Conservation (phyloP, 345 rosid genomes). For the Tarenaya hassleriana region DNA sequence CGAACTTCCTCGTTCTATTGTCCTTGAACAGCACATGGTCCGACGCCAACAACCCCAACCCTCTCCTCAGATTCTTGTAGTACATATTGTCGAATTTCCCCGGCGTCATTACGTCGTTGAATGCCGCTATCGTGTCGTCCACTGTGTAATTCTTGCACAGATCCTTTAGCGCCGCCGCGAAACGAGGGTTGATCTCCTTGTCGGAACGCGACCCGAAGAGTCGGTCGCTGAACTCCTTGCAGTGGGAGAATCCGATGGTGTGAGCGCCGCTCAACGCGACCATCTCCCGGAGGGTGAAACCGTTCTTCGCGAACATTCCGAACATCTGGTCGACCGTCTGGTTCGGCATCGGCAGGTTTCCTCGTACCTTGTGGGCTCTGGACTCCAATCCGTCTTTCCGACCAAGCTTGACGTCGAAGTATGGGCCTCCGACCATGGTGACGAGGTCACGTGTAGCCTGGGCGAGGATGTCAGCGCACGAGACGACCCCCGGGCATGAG, state of each 20-base stretch:
- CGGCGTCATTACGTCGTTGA: slow-evolving; percentile 48
- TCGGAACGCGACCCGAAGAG: slow-evolving; percentile 28
- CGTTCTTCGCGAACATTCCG: slow-evolving; percentile 27
- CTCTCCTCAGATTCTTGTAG: slow-evolving; percentile 36
- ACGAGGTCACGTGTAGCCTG: slow-evolving; percentile 50
- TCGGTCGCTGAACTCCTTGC: slow-evolving; percentile 38
- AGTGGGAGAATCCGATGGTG: slow-evolving; percentile 56
- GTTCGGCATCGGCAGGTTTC: slow-evolving; percentile 29
- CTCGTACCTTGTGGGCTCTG: slow-evolving; percentile 21
- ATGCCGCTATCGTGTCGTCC: slow-evolving; percentile 35
- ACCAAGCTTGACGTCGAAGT: slow-evolving; percentile 34
- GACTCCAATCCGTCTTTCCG: slow-evolving; percentile 53
- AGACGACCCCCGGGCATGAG: slow-evolving; percentile 47
- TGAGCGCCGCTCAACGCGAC: slow-evolving; percentile 50
- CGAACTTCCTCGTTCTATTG: slow-evolving; percentile 32
- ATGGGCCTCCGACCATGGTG: slow-evolving; percentile 54
- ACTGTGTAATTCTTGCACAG: slow-evolving; percentile 26
- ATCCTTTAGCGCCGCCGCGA: slow-evolving; percentile 28
- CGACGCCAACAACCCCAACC: slow-evolving; percentile 33
- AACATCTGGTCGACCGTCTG: slow-evolving; percentile 33
- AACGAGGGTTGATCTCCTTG: slow-evolving; percentile 25
- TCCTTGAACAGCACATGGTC: slow-evolving; percentile 34
- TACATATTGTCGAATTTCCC: slow-evolving; percentile 49
- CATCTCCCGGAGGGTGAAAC: slow-evolving; percentile 35
- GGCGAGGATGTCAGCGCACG: slow-evolving; percentile 53